A percentile compares a stretch with the other conserved stretches of the same genome.
Evolutionary conservation across 148 eudicot species (phyloP).

Genomic region (Chenopodium formosanum): DNA sequence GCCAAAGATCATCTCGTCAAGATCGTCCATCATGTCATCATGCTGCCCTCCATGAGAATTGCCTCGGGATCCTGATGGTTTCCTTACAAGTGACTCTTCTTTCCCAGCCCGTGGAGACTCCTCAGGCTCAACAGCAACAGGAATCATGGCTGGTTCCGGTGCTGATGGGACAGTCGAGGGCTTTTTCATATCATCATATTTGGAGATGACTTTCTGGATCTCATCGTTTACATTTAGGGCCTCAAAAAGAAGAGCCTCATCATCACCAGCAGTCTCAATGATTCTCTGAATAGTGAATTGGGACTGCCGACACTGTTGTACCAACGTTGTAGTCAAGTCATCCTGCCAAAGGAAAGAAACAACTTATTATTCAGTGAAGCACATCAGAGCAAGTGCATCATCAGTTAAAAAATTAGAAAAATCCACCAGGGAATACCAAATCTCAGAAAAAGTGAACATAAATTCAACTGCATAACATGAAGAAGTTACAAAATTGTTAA

Average conservation of each 20-base stretch:
- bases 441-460: background rate
- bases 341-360: slow-evolving; percentile 48
- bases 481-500: background rate
- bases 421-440: background rate
- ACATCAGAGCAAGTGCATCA: background rate
- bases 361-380: background rate
- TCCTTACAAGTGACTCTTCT: slow-evolving; percentile 71
- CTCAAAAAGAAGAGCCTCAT: slow-evolving; percentile 92
- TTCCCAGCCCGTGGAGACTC: slow-evolving; percentile 63
- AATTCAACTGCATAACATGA: background rate
- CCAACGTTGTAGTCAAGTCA: slow-evolving; percentile 82
- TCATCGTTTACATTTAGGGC: slow-evolving; percentile 96
- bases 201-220: slow-evolving; percentile 71
- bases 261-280: slow-evolving; percentile 78
- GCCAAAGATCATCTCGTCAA: slow-evolving; percentile 96
- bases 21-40: slow-evolving; percentile 95
- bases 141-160: slow-evolving; percentile 88
- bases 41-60: slow-evolving; percentile 48
- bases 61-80: slow-evolving; percentile 45
- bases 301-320: slow-evolving; percentile 78
- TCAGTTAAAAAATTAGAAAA: background rate
- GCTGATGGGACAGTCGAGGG: slow-evolving; percentile 44
- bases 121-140: slow-evolving; percentile 89
- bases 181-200: slow-evolving; percentile 74
- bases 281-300: slow-evolving; percentile 72